Evolutionary conservation across 1,139 yeast species (phyloP), one percentile per base, ranked within the genome.

Genomic region (Saccharomyces pastorianus): DNA sequence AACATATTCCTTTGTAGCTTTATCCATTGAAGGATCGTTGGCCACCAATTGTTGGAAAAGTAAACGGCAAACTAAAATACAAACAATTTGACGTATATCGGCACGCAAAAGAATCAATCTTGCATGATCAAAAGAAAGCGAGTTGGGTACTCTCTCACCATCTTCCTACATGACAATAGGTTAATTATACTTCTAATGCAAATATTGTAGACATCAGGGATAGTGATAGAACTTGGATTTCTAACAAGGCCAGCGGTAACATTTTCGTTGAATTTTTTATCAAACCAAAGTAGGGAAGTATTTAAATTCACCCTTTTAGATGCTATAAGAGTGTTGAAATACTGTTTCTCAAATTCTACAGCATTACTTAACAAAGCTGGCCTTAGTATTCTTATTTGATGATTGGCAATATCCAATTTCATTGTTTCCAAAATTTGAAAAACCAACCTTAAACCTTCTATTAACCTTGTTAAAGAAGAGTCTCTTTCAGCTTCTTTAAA

Each of bases 391-490:
- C 96, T 78, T 55, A 91, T 88, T 71, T 90, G 97, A 69, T 91
- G 96, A 71, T 91, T 91, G 20, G 97, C 96, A 54, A 90, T 95
- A 66, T 91, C 97, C 61, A 91, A 76, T 70, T 91, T 91, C 96
- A 91, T 90, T n/a, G 96, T 95, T 69, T 90, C 97, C 61, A 91
- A 75, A 56, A 91, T 87, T 59, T 88, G 87, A 69, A 91, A 89
- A 20, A 88, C 79, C 73, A 84, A 79, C 57, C 93, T 78, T 54
- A 91, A 74, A 2, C 96, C 96, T 52, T 84, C 88, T 47, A 88
- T 88, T 51, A 90, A 73, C 55, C 78, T 76, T 14, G 76, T 67
- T 11, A 83, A 80, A 23, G 83, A 78, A 59, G 75, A 73, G 32
- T 76, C 74, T n/a, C 71, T 68, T 58, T 80, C 80, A 25, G 95